phyloP scores from a whole-genome alignment of 805 yeast species.

The Metschnikowia similis region DNA sequence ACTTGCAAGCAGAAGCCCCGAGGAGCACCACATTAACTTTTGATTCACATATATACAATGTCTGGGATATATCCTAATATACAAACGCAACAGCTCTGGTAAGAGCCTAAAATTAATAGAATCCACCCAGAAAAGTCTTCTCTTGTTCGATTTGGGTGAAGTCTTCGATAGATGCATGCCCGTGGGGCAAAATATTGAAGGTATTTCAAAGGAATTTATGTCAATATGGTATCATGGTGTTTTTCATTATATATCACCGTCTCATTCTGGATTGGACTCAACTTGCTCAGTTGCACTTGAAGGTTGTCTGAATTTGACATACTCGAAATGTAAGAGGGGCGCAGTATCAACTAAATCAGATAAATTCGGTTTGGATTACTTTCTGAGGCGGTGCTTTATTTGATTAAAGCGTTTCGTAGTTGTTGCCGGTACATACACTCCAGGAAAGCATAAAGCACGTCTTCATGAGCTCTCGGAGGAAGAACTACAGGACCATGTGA shows the following conservation, averaged over 20 bases:
- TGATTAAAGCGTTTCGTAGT: not conserved
- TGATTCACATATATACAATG: too few relatives aligned
- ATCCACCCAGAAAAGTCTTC: slow-evolving; percentile 54
- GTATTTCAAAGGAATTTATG: slow-evolving; percentile 14
- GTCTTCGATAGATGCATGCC: slow-evolving; percentile 66
- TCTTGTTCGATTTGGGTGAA: slow-evolving; percentile 64
- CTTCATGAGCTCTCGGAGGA: too few relatives aligned
- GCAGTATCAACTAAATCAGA: not conserved
- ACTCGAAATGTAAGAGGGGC: not conserved
- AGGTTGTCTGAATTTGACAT: not conserved
- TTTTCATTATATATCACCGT: not conserved
- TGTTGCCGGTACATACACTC: too few relatives aligned
- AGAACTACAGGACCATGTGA: too few relatives aligned
- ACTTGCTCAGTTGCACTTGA: not conserved
- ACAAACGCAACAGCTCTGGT: too few relatives aligned
- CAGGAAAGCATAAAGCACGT: too few relatives aligned
- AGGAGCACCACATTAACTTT: too few relatives aligned
- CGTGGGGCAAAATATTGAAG: slow-evolving; percentile 41
- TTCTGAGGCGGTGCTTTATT: not conserved
- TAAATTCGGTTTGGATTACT: not conserved
- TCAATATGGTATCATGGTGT: slow-evolving; percentile 6
- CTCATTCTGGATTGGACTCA: not conserved
- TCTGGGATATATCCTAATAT: too few relatives aligned
- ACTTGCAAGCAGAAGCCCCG: too few relatives aligned
- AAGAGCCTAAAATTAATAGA: slow-evolving; percentile 49